Evolutionary conservation across 2,329 filamentous ascomycete species (phyloP), one percentile per base, ranked within the genome.

Genomic region (Zelopaecilomyces penicillatus): DNA sequence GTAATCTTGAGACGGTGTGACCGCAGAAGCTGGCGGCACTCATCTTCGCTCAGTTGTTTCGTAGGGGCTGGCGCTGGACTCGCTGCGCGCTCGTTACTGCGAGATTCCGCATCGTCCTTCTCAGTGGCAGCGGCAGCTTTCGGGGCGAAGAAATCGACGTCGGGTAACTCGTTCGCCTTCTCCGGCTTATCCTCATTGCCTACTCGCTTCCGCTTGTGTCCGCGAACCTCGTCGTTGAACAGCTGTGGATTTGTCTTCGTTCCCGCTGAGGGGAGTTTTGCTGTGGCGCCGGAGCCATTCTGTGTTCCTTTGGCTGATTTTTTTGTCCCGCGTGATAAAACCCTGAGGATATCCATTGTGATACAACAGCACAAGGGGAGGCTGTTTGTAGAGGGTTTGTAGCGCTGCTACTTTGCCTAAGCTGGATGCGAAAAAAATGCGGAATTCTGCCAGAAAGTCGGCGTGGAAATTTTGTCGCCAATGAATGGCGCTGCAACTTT

Each of bases 1-100:
- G 85, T 87, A 34, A 94, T 76, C 63, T 95, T 95, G 52, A 96
- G 72, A 51, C 89, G 85, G 64, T 95, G 88, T 45, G 81, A 83
- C 49, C 82, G 82, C 49, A 95, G 67, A 8, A 91, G 71, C 48
- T 82, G 78, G 54, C 83, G 82, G 54, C 86, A 83, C 59, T 90
- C 80, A 45, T 84, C 82, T 55, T 85, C 75, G 54, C 80, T 77
- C 54, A 88, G 54, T 42, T 65, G 60, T 42, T 59, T 59, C 11
- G 60, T 55, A 8, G 56, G 50, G 7, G 50, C 37, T 3, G 51
- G 49, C 5, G 39, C 46, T 9, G 65, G 61, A 19, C 62, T 62
- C 10, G 55, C 50, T 52, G 42, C 55, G 45, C 49, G 59, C 39
- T 56, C 38, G 45, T 54, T 45, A 35, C 60, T 49, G 31, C 49